Percentiles rank a stretch among this genome's conserved stretches.
These are phyloP conservation scores for Ophiostoma triangulosporum DNA, from an alignment of 2,329 filamentous ascomycete genomes.

Conservation along the genomic window DNA sequence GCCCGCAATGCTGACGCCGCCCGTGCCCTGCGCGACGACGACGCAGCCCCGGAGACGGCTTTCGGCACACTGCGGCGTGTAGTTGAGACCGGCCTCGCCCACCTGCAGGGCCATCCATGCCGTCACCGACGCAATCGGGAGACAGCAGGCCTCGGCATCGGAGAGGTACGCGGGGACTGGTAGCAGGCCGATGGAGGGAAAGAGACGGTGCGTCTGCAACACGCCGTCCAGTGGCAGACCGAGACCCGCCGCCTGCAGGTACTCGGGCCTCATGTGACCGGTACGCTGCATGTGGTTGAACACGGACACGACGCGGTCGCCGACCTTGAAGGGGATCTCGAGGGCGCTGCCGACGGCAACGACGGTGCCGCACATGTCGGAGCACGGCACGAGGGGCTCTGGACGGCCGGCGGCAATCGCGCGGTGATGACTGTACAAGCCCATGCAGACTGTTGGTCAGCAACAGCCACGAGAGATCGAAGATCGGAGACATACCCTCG, in stretches of 20 bases:
- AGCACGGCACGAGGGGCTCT: conserved; percentile 46
- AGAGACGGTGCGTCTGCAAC: conserved; percentile 45
- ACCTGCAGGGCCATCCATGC: conserved; percentile 46
- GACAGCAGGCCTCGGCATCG: conserved; percentile 44
- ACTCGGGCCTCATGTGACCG: conserved; percentile 42
- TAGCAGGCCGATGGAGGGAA: conserved; percentile 42
- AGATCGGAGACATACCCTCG: conserved; percentile 24
- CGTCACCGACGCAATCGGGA: conserved; percentile 49
- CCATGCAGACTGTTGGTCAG: conserved; percentile 40
- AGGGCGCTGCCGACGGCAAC: conserved; percentile 30
- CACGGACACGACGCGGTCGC: conserved; percentile 53
- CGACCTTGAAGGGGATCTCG: conserved; percentile 31
- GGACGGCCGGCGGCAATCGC: conserved; percentile 25
- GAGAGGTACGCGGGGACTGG: conserved; percentile 41
- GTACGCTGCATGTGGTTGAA: conserved; percentile 45
- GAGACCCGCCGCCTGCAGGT: conserved; percentile 43
- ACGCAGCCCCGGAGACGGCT: conserved; percentile 20
- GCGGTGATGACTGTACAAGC: conserved; percentile 53
- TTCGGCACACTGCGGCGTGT: not conserved
- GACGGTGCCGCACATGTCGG: conserved; percentile 56
- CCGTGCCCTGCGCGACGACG: conserved; percentile 41
- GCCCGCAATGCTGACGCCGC: conserved; percentile 37
- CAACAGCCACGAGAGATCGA: not conserved
- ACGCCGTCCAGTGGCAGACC: conserved; percentile 47
- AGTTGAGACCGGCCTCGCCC: not conserved